Conservation (phyloP, 164 flowering plant genomes). For the Kalanchoe fedtschenkoi region DNA sequence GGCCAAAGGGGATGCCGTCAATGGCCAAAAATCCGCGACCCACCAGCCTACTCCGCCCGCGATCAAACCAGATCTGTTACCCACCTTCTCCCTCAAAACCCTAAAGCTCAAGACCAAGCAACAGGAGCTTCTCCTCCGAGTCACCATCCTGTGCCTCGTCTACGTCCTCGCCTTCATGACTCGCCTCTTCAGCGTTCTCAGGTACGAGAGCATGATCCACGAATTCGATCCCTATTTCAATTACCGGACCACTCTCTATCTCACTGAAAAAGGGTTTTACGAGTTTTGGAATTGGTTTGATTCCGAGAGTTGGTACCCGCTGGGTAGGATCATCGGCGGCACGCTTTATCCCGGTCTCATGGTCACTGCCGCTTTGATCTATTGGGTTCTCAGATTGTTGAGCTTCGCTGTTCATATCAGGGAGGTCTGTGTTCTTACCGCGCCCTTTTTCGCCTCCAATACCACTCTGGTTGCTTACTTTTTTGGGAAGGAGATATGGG, state of each 20-base stretch:
- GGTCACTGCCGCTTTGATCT: conserved; percentile 46
- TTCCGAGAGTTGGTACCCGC: conserved; percentile 93
- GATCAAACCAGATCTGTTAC: neutral
- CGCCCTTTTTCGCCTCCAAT: conserved; percentile 91
- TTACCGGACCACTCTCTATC: conserved; percentile 15
- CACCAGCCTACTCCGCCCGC: conserved; percentile 6
- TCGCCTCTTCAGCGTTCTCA: conserved; percentile 6
- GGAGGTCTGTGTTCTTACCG: conserved; percentile 90
- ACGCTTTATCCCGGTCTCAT: conserved; percentile 95
- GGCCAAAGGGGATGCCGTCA: neutral
- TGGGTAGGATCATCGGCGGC: conserved; percentile 90
- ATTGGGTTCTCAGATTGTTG: conserved; percentile 50
- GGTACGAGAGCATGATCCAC: conserved; percentile 7
- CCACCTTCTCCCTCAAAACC: conserved; percentile 5
- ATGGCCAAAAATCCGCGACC: neutral
- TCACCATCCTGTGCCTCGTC: conserved; percentile 5
- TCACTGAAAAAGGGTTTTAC: conserved; percentile 77
- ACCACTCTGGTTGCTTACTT: conserved; percentile 91
- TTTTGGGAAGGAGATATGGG: conserved; percentile 94
- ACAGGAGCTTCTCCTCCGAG: conserved; percentile 9
- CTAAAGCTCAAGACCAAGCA: conserved; percentile 6
- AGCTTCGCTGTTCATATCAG: conserved; percentile 81
- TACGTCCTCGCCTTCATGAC: conserved; percentile 6
- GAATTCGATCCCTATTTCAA: conserved; percentile 7
- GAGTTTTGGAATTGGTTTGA: conserved; percentile 99